phyloP scores from a whole-genome alignment of 2,329 filamentous ascomycete species.

The Volutella citrinella region DNA sequence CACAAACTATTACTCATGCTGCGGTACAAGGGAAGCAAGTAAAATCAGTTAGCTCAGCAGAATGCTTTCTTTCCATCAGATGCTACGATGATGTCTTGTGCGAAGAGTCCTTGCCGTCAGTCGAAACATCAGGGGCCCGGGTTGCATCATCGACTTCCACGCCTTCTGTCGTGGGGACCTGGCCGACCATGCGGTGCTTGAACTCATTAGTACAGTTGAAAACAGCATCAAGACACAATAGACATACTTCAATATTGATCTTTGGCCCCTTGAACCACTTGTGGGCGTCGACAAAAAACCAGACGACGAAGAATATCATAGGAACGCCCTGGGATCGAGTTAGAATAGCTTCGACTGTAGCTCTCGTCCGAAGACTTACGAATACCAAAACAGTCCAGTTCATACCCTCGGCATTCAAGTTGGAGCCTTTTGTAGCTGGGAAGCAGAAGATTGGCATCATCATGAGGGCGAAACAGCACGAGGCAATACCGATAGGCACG shows the following conservation, averaged over 20 bases:
- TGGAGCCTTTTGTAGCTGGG: slow-evolving; percentile 1
- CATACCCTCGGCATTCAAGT: slow-evolving; percentile 10
- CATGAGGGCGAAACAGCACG: slow-evolving; percentile 6
- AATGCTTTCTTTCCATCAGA: too few species aligned
- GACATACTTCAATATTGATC: slow-evolving; percentile 8
- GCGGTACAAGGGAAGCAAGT: too few species aligned
- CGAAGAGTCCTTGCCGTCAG: slow-evolving; percentile 2
- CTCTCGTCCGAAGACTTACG: slow-evolving; percentile 2
- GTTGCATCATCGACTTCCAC: slow-evolving; percentile 5
- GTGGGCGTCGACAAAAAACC: slow-evolving; percentile 11
- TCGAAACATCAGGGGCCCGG: background rate
- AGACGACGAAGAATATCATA: slow-evolving; percentile 2
- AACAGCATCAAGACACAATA: background rate
- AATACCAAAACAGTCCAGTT: slow-evolving; percentile 12
- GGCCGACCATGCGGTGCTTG: slow-evolving; percentile 5
- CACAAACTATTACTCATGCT: too few species aligned
- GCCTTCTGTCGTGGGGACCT: slow-evolving; percentile 1
- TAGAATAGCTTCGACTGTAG: background rate
- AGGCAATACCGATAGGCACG: slow-evolving; percentile 4
- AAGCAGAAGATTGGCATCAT: slow-evolving; percentile 15
- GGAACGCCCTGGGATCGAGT: slow-evolving; percentile 2
- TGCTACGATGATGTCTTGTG: background rate
- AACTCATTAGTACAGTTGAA: background rate
- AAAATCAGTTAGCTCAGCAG: too few species aligned
- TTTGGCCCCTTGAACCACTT: slow-evolving; percentile 14